A percentile compares a stretch with the other conserved stretches of the same genome.
These are phyloP conservation scores for Cylindrodendrum hubeiense DNA, from an alignment of 2,329 filamentous ascomycete genomes.

Conservation along the genomic window DNA sequence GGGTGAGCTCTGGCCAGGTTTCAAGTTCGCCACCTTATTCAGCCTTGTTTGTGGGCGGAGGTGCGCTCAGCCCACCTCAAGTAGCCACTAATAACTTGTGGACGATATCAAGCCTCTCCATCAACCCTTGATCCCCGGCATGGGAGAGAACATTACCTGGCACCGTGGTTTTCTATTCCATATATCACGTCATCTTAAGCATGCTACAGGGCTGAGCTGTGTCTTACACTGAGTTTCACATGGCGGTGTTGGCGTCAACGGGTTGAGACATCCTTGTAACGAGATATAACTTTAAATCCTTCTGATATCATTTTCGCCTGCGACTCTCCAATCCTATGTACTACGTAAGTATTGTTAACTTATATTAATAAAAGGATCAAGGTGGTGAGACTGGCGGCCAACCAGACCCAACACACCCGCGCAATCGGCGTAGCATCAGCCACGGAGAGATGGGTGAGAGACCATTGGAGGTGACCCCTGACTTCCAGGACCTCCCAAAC, in stretches of 20 bases:
- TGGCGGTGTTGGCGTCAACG: background rate
- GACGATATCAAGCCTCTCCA: no score
- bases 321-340: no score
- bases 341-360: no score
- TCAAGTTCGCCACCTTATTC: no score
- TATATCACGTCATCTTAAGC: background rate
- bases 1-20: no score
- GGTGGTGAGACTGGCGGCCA: background rate
- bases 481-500: background rate
- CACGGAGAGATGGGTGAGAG: background rate
- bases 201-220: background rate
- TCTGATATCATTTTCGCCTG: background rate
- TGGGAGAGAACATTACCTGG: background rate
- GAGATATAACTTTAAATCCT: background rate
- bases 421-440: background rate
- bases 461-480: background rate
- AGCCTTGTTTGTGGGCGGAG: no score
- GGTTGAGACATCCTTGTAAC: background rate
- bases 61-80: no score
- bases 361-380: background rate
- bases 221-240: background rate
- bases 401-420: background rate
- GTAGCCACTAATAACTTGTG: no score
- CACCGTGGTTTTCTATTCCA: background rate
- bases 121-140: no score